Conservation (phyloP, 129 eudicot genomes). For the Smallanthus sonchifolius region DNA sequence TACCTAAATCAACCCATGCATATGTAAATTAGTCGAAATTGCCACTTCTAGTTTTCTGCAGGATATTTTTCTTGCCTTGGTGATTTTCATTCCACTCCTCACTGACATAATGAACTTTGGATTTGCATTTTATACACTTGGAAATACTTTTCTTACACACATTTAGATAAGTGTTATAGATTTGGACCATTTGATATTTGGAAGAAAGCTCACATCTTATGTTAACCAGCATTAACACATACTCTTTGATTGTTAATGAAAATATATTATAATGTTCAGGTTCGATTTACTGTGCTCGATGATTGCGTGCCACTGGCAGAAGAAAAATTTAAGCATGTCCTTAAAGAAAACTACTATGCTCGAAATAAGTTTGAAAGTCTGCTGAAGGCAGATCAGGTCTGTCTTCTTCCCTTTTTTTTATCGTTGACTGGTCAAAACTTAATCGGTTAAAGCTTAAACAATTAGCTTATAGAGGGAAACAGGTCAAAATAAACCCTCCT, state of each 20-base stretch:
- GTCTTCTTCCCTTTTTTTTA: not conserved
- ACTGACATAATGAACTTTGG: not conserved
- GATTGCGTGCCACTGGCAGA: constrained; percentile 82
- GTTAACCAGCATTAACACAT: not conserved
- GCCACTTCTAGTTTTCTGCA: not conserved
- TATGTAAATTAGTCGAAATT: not conserved
- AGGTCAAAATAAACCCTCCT: not conserved
- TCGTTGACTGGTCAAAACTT: not conserved
- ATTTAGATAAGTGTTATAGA: not conserved
- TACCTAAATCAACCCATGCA: not conserved
- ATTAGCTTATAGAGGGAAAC: not conserved
- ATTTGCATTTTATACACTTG: not conserved
- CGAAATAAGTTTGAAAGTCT: constrained; percentile 65
- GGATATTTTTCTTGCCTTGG: not conserved
- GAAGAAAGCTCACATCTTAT: too few relatives aligned
- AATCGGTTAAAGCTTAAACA: not conserved
- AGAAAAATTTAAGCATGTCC: constrained; percentile 64
- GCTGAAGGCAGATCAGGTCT: constrained; percentile 66
- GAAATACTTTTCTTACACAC: not conserved
- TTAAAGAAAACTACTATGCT: constrained; percentile 68
- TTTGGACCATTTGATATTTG: not conserved
- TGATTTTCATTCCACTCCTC: too few relatives aligned
- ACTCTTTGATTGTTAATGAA: not conserved
- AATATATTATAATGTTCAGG: constrained; percentile 31
- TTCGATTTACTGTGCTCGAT: constrained; percentile 58